Evolutionary conservation across 2,329 filamentous ascomycete genomes (phyloP), one percentile per base, ranked within the genome.

Genomic region (Scedosporium boydii): DNA sequence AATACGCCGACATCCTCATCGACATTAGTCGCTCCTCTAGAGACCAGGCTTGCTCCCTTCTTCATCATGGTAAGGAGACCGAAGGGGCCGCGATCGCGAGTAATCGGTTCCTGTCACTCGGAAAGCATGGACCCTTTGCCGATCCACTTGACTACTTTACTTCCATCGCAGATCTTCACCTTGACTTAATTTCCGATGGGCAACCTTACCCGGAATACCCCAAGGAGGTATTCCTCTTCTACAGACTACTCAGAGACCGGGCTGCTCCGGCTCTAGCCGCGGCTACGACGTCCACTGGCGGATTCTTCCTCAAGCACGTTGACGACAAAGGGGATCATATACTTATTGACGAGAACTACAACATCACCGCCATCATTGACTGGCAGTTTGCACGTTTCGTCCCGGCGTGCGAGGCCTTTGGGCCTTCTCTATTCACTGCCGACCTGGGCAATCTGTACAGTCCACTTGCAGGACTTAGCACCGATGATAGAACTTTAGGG

Each of bases 291-390:
- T 16, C 57, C n/a, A 21, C 38, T 21, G 26, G 67, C n/a, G 64
- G 63, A 42, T 80, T 73, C 67, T 80, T 74, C 62, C 66, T 81
- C 6, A 79, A 76, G 58, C 77, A 81, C 64, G 71, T 72, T 6
- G 76, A 81, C 60, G 76, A 80, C 60, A 80, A 79, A 66, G 77
- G 75, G 1, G 76, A 79, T 62, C 76, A 80, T 57, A 69, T 80
- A 12, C 67, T 81, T 4, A 71, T 75, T 1, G 74, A 81, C 63
- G 70, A 77, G 2, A 63, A 77, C 3, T 75, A 70, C 59, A 75
- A 77, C 60, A 75, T 81, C 38, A 78, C 73, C 7, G 76, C 75
- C 53, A 66, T 66, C 42, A 66, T 67, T 42, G 66, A 67, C 65
- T 67, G 66, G 66, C 63, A 67, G 58, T 67, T 67, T 63, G 63